Evolutionary conservation across 2,329 filamentous ascomycete genomes (phyloP), one percentile per base, ranked within the genome.

Genomic region (Penicillium sp.): DNA sequence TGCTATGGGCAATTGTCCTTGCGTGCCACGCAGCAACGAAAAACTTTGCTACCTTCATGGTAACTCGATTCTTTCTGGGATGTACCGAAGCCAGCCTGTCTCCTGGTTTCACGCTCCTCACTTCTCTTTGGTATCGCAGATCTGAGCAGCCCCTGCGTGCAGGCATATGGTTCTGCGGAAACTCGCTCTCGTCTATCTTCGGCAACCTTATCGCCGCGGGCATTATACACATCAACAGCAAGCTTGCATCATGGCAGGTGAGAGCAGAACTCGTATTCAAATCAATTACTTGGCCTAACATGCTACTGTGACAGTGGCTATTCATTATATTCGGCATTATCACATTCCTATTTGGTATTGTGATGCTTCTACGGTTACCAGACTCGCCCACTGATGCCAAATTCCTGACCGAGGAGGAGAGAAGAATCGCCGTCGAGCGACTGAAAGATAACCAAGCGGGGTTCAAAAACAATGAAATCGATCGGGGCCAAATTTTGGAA

Each of bases 41-140:
- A n/a, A 70, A 74, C 56, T 77, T 73, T 57, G 64, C 59, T 8
- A 74, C 70, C 5, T 63, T 79, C 5, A 75, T 79, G 66, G 67
- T 72, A 1, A 70, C 73, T 27, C 69, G 78, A 4, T 77, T 79
- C 53, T 70, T 80, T 56, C 73, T 79, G 14, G 77, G 77, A 8
- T 70, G 70, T 3, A 73, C 77, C 22, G 77, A 80, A 59, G 72
- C 70, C 3, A 70, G 67, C 24, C 60, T 74, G 8, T 68, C 70
- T 8, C 73, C 74, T 1, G 68, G 68, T 0, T 74, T 77, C 49
- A 66, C 68, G 55, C 58, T 74, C 57, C 75, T 68, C 37, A 72
- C 69, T n/a, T 65, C 67, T 1, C 59, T 69, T 29, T 73, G 68
- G 67, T 73, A 72, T 44, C 63, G 60, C 9, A 62, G 61, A 10